Percentiles rank a stretch among this genome's conserved stretches.
Conservation (phyloP, 1,284 basidiomycete genomes). For the Tremellales sp. region DNA sequence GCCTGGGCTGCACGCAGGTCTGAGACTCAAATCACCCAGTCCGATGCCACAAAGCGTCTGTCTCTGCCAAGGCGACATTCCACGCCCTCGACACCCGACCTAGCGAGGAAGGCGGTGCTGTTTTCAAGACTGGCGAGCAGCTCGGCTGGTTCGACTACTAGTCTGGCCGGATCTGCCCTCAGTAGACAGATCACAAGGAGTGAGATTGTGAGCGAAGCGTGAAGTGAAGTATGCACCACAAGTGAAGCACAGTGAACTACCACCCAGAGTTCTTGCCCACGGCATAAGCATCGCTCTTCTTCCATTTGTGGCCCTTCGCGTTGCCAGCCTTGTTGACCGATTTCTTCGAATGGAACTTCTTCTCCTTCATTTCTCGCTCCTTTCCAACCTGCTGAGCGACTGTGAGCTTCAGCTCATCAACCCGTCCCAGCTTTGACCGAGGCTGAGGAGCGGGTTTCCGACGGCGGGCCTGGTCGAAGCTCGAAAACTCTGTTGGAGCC, state of each 20-base stretch:
- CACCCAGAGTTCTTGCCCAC: slow-evolving; percentile 56
- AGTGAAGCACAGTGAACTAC: slow-evolving; percentile 4
- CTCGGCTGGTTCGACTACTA: slow-evolving; percentile 40
- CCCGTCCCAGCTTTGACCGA: slow-evolving; percentile 21
- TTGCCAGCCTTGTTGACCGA: slow-evolving; percentile 63
- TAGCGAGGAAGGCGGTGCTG: slow-evolving; percentile 30
- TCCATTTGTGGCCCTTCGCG: slow-evolving; percentile 76
- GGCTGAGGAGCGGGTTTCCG: slow-evolving; percentile 6
- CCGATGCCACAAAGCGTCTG: slow-evolving; percentile 30
- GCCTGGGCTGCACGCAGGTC: not conserved
- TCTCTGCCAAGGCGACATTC: slow-evolving; percentile 20
- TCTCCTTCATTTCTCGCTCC: slow-evolving; percentile 60
- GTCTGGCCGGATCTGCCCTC: not conserved
- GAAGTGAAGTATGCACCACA: not conserved
- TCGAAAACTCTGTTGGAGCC: slow-evolving; percentile 38
- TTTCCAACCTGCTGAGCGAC: slow-evolving; percentile 64
- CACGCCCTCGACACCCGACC: slow-evolving; percentile 40
- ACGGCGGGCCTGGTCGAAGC: slow-evolving; percentile 13
- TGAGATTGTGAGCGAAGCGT: not conserved
- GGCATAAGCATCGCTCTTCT: slow-evolving; percentile 65
- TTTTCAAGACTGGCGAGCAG: slow-evolving; percentile 32
- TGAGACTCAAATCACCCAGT: slow-evolving; percentile 20
- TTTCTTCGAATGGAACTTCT: slow-evolving; percentile 69
- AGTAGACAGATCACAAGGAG: not conserved
- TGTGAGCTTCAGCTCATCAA: slow-evolving; percentile 51